Percentiles rank a stretch among this genome's conserved stretches.
phyloP scores from a whole-genome alignment of 2,329 filamentous ascomycete genomes.

The Pseudonectria buxi region DNA sequence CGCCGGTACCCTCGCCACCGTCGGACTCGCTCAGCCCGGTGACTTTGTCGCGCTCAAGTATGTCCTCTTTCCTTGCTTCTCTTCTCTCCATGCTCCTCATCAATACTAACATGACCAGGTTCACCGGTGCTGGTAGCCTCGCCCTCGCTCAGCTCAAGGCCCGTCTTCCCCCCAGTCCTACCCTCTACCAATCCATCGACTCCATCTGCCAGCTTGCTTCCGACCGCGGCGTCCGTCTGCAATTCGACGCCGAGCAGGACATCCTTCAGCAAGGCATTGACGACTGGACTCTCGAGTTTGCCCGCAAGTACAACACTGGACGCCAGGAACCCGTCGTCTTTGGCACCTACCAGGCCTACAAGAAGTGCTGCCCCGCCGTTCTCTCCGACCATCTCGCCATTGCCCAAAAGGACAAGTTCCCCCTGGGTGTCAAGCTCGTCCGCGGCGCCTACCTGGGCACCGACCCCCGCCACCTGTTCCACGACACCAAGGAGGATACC shows the following conservation, averaged over 20 bases:
- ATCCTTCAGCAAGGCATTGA: constrained; percentile 74
- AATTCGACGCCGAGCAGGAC: constrained; percentile 84
- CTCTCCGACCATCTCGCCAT: constrained; percentile 53
- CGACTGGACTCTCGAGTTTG: constrained; percentile 70
- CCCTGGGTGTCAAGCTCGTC: constrained; percentile 68
- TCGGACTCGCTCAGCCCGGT: constrained; percentile 55
- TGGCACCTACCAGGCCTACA: constrained; percentile 72
- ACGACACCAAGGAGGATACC: constrained; percentile 65
- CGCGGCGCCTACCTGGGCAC: constrained; percentile 67
- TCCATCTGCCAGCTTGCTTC: constrained; percentile 67
- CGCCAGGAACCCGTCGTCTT: constrained; percentile 65
- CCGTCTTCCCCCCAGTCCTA: constrained; percentile 53
- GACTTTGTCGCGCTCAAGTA: constrained; percentile 63
- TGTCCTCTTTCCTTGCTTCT: constrained; percentile 9
- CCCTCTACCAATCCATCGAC: constrained; percentile 64
- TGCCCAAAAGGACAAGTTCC: constrained; percentile 55
- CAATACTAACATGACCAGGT: constrained; percentile 34
- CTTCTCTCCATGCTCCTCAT: not conserved
- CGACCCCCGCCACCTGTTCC: constrained; percentile 63
- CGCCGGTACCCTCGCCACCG: constrained; percentile 66
- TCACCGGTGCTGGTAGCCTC: constrained; percentile 74
- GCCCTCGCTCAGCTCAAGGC: constrained; percentile 62
- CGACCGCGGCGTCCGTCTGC: constrained; percentile 61
- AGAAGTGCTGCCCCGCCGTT: constrained; percentile 54
- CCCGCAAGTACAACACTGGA: constrained; percentile 65